These are phyloP conservation scores for Botrytis galanthina DNA, from an alignment of 2,329 filamentous ascomycete genomes.

Conservation along the genomic window DNA sequence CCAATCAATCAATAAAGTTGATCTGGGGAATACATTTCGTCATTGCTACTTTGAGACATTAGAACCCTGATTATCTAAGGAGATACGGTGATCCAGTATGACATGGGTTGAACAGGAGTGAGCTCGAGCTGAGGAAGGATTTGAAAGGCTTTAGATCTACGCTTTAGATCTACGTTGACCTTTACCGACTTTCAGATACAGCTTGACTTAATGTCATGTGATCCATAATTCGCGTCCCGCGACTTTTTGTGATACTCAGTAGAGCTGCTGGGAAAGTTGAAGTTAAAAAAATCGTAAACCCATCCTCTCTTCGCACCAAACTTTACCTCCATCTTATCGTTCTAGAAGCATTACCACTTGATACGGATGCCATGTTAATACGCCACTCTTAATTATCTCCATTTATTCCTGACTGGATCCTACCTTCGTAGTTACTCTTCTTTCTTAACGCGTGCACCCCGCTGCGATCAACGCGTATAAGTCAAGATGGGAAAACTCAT, in stretches of 20 bases:
- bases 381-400: neutral
- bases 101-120: neutral
- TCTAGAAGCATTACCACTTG: neutral
- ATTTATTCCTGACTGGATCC: constrained; percentile 4
- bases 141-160: neutral
- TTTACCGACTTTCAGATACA: neutral
- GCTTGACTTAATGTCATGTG: neutral
- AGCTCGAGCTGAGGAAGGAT: neutral
- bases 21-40: constrained; percentile 17
- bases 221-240: constrained; percentile 17
- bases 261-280: neutral
- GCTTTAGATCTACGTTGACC: constrained; percentile 2
- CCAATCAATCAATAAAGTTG: constrained; percentile 4
- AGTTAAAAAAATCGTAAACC: neutral
- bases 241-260: constrained; percentile 15
- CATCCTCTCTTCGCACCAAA: neutral
- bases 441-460: constrained; percentile 30
- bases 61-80: neutral
- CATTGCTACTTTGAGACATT: constrained; percentile 3
- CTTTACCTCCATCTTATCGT: neutral
- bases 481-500: constrained; percentile 91
- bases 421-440: constrained; percentile 1
- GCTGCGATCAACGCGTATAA: constrained; percentile 31
- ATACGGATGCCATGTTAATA: neutral
- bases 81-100: neutral